These are phyloP conservation scores for Quercus rubra DNA, from an alignment of 306 rosid species.

Conservation along the genomic window DNA sequence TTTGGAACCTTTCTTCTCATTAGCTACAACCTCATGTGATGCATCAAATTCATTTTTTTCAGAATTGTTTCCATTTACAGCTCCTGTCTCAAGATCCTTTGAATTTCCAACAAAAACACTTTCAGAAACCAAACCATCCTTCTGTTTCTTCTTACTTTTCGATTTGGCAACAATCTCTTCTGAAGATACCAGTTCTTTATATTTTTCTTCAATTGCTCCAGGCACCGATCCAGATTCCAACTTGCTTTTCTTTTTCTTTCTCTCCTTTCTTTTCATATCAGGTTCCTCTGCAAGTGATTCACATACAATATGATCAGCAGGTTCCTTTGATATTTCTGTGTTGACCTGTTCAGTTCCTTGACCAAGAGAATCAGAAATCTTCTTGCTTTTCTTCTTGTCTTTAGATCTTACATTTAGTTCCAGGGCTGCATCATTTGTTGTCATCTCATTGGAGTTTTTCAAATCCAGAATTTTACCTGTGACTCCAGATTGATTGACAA, in stretches of 20 bases:
- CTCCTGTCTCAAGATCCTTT: conserved; percentile 7
- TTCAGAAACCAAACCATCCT: conserved; percentile 29
- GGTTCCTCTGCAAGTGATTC: conserved; percentile 20
- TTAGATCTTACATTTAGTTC: background rate
- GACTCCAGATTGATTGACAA: conserved; percentile 3
- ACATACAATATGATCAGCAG: background rate
- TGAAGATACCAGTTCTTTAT: conserved; percentile 22
- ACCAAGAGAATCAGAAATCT: background rate
- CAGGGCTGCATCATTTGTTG: background rate
- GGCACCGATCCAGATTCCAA: conserved; percentile 33
- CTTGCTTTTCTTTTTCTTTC: conserved; percentile 55
- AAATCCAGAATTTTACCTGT: background rate
- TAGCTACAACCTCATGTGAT: conserved; percentile 19
- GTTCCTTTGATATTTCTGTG: conserved; percentile 14
- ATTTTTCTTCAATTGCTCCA: conserved; percentile 23
- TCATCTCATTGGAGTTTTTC: conserved; percentile 5
- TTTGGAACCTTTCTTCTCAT: conserved; percentile 51
- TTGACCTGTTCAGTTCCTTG: background rate
- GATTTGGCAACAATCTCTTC: conserved; percentile 28
- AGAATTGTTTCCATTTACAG: too few relatives aligned
- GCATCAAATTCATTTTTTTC: background rate
- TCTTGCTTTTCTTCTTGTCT: conserved; percentile 11
- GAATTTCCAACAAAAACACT: conserved; percentile 13
- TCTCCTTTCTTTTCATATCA: conserved; percentile 39
- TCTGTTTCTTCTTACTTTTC: conserved; percentile 51